A percentile compares a stretch with the other conserved stretches of the same genome.
phyloP scores from a whole-genome alignment of 495 filamentous ascomycete species.

The Trichoderma virens region DNA sequence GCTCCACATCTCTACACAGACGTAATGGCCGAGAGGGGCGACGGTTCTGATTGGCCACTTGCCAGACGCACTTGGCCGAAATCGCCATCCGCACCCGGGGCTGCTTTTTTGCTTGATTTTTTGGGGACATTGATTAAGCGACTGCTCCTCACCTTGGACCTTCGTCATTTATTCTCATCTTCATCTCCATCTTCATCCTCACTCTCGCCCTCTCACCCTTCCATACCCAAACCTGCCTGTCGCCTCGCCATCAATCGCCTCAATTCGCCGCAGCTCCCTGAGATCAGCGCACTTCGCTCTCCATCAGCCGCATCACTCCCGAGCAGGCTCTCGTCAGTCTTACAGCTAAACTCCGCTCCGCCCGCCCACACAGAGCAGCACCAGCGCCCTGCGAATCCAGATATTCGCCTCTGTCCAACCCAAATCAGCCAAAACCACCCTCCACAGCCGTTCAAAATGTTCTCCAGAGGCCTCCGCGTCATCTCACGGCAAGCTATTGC shows the following conservation, averaged over 20 bases:
- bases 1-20: conserved; percentile 3
- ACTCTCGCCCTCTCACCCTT: neutral
- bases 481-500: conserved; percentile 21
- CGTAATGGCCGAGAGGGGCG: conserved; percentile 2
- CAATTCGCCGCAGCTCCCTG: too few species aligned
- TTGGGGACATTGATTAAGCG: neutral
- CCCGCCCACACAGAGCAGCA: neutral
- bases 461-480: conserved; percentile 28
- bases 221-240: too few species aligned
- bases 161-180: neutral
- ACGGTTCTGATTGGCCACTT: neutral
- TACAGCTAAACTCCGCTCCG: neutral
- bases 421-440: conserved; percentile 9
- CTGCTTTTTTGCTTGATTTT: neutral
- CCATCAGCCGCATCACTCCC: too few species aligned
- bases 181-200: neutral
- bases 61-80: conserved; percentile 8
- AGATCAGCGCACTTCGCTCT: neutral
- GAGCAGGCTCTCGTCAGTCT: neutral
- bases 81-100: conserved; percentile 4
- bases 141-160: neutral
- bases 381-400: neutral
- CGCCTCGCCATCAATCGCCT: too few species aligned
- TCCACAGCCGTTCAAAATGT: too few species aligned
- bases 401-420: neutral